phyloP scores from a whole-genome alignment of 495 filamentous ascomycete genomes.

The Xylaria bambusicola region DNA sequence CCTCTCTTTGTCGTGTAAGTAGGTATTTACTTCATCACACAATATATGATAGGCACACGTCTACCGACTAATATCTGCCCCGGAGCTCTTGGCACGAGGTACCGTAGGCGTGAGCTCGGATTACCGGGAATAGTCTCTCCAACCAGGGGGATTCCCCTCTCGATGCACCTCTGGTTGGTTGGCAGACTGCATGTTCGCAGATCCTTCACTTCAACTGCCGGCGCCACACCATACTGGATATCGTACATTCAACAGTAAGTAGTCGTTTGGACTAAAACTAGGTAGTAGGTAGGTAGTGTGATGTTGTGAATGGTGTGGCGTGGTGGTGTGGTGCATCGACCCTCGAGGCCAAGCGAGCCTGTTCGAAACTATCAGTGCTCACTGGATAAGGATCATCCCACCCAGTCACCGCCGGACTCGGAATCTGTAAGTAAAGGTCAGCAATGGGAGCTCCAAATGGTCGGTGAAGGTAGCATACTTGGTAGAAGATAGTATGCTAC shows the following conservation, averaged over 20 bases:
- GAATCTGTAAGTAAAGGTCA: no score
- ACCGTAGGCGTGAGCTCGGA: background rate
- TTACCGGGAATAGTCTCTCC: background rate
- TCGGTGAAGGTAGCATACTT: no score
- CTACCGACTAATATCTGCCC: no score
- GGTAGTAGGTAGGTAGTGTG: no score
- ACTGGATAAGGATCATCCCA: background rate
- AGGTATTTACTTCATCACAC: no score
- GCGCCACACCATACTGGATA: background rate
- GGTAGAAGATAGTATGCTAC: no score
- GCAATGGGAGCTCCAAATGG: no score
- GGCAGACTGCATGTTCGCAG: background rate
- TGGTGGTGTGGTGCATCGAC: no score
- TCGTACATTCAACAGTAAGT: background rate
- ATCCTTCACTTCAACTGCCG: background rate
- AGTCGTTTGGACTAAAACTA: no score
- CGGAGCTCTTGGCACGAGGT: no score
- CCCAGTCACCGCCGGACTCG: background rate
- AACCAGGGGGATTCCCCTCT: background rate
- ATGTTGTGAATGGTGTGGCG: background rate
- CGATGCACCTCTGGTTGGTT: background rate
- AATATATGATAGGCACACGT: no score
- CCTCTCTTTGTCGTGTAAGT: no score
- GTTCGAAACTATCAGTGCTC: background rate
- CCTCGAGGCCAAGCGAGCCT: slow-evolving; percentile 2